Evolutionary conservation across 495 filamentous ascomycete genomes (phyloP), one percentile per base, ranked within the genome.

Genomic region (Penicillium bovifimosum): DNA sequence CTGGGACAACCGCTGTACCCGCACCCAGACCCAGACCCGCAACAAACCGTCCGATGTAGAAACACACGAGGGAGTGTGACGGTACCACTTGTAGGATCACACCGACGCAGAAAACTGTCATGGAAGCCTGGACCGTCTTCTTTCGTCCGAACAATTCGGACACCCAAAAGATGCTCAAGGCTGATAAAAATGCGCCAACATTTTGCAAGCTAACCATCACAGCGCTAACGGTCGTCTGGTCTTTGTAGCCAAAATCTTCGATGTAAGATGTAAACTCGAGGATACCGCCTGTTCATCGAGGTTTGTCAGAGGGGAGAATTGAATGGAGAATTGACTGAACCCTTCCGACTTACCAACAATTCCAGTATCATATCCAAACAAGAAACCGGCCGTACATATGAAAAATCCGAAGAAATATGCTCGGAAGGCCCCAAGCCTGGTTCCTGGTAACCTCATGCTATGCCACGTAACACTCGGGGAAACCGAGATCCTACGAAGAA

Each of bases 1-100:
- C 78, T 8, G 81, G 80, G 0, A 81, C 75, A 11, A 79, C 73
- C 0, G 77, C 75, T 0, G 76, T 79, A 3, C 75, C 73, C 17
- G 64, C 72, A 10, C 80, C 81, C 17, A 83, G 70, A 6, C 80
- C 81, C 10, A 84, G 53, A 20, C 80, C 80, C 1, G 73, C 69
- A n/a, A 83, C 65, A 6, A 81, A 67, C 34, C 80, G 67, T 4
- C 67, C 73, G 6, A 68, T 69, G 42, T 79, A 78, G 58, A 73
- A 77, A 27, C 70, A 71, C 5, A 62, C 69, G 3, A 79, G 55
- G 0, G 71, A 74, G 47, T 74, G 68, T 0, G 72, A 73, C 7
- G 71, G 68, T 27, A 69, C 53, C 0, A 70, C 64, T 41, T 78
- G 74, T 8, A 79, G 44, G 28, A 78, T 63, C 17, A 65, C 72